Base-by-base conservation (phyloP, 768 basidiomycete genomes). In the Lactarius akahatsu region DNA sequence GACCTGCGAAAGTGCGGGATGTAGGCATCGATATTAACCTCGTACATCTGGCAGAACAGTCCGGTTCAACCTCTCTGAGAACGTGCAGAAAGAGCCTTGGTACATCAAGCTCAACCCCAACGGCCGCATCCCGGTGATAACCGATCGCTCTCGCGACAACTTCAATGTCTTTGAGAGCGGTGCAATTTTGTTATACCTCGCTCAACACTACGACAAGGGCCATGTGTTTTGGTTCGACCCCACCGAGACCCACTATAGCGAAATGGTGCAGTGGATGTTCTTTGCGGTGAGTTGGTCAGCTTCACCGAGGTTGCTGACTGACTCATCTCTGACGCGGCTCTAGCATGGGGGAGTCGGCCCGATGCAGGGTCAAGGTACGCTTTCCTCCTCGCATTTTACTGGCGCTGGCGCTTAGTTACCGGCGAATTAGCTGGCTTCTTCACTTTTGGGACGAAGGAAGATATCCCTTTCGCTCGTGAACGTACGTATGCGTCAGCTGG, bases 121-220 rank as follows among this genome's bases (percentile, higher is more conserved):
- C 68, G 87, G 88, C 41, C 78, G 89, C 57, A 91, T 92, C 62
- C 90, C 91, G 5, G 81, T 82, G 32, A 76, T 92, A 41, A 78
- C 86, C 41, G 89, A 92, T 73, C 82, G 80, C 62, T 77, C 80
- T 28, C 83, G 85, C 68, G 79, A 85, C 69, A 77, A 87, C 71
- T 92, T 92, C 72, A 70, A 70, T 7, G 84, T 92, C 45, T 92
- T 92, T 70, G 92, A 94, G 73, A 87, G 85, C 6, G 85, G 88
- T 2, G 92, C 93, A 13, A 94, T 96, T 66, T 76, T 94, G 61
- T 76, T 94, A n/a, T 96, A 91, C 74, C 85, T 96, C 60, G 81
- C 81, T 26, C 88, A 92, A 73, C 85, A 89, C 73, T 94, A 90
- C 72, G 94, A 96, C 76, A 86, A 81, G 70, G 84, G 90, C n/a